Evolutionary conservation across 73 alveolate species (phyloP).

Genomic region (Symbiodinium pilosum): DNA sequence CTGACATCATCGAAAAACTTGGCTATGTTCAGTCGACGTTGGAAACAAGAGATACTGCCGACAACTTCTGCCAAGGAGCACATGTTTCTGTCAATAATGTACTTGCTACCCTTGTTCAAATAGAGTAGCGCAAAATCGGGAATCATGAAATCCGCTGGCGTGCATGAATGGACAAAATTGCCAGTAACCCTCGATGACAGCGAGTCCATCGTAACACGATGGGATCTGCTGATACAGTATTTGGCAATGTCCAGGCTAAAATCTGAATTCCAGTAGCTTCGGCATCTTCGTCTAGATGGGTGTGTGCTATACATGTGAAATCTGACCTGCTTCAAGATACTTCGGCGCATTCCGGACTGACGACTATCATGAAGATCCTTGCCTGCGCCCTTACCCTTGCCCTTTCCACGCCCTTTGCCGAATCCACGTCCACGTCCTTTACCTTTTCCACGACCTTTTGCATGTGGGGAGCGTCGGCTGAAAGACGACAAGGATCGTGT

Average conservation of each 20-base stretch:
- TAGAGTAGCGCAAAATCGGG: conserved; percentile 18
- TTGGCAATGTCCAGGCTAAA: background rate
- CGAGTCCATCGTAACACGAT: background rate
- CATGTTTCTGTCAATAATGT: background rate
- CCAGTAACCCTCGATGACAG: background rate
- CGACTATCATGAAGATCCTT: too few species aligned
- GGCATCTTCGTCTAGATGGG: background rate
- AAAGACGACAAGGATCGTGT: too few species aligned
- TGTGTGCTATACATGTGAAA: background rate
- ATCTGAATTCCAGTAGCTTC: conserved; percentile 36
- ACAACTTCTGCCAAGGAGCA: background rate
- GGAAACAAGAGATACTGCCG: background rate
- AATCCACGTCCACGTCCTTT: conserved; percentile 1
- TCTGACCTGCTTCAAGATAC: background rate
- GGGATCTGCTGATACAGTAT: conserved; percentile 10
- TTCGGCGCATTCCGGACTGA: too few species aligned
- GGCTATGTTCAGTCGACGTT: background rate
- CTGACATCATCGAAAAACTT: background rate
- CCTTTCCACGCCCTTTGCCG: background rate
- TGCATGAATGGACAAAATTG: background rate
- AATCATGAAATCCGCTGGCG: background rate
- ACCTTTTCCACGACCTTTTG: too few species aligned
- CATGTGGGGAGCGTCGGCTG: too few species aligned
- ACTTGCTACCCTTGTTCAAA: conserved; percentile 26
- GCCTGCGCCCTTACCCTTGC: too few species aligned